phyloP scores from a whole-genome alignment of 73 alveolate genomes.

The Tetrahymena thermophila region DNA sequence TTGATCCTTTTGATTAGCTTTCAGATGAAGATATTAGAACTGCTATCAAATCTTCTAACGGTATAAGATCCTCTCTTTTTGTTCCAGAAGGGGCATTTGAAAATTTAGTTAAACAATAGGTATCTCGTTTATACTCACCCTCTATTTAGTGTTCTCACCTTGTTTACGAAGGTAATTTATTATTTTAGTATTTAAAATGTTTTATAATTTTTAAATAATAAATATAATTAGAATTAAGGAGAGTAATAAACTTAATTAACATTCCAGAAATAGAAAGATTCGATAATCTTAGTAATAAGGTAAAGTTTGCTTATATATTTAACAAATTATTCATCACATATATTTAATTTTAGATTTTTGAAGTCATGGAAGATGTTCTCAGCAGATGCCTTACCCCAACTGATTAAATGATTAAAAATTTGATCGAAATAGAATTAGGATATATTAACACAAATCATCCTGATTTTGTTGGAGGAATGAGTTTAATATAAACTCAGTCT shows the following conservation, averaged over 20 bases:
- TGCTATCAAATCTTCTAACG: constrained; percentile 75
- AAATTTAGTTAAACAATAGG: constrained; percentile 67
- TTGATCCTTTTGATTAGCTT: constrained; percentile 65
- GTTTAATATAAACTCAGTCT: constrained; percentile 39
- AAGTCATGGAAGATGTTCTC: constrained; percentile 55
- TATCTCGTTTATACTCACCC: constrained; percentile 78
- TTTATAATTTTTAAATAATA: background rate
- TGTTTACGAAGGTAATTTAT: constrained; percentile 44
- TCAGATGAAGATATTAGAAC: constrained; percentile 65
- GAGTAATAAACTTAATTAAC: constrained; percentile 50
- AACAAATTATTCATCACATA: background rate
- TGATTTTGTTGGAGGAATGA: constrained; percentile 73
- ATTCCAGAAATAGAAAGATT: constrained; percentile 64
- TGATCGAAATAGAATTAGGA: constrained; percentile 68
- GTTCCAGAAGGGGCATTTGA: constrained; percentile 96
- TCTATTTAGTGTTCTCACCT: constrained; percentile 66
- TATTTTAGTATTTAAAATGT: background rate
- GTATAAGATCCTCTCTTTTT: constrained; percentile 67
- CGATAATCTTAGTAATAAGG: constrained; percentile 34
- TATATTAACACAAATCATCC: constrained; percentile 80
- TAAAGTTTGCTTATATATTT: background rate
- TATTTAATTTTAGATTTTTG: constrained; percentile 21
- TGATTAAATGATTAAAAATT: constrained; percentile 53
- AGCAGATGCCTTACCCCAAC: constrained; percentile 55
- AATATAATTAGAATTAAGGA: constrained; percentile 47